Evolutionary conservation across 805 yeast genomes (phyloP), one percentile per base, ranked within the genome.

Genomic region (Vanderwaltozyma yarrowii): DNA sequence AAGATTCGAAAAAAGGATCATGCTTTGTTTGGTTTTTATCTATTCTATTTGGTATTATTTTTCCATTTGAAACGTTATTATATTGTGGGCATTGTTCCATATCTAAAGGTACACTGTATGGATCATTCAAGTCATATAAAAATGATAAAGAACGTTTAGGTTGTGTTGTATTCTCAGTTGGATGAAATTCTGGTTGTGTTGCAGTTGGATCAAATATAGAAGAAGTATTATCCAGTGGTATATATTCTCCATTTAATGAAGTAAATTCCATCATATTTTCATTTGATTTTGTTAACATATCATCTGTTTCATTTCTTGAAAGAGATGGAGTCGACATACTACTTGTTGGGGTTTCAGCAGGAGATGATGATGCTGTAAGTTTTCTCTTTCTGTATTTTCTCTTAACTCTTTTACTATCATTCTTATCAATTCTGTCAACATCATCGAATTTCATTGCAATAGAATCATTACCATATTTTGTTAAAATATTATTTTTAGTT

Each of bases 391-490:
- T 13, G 13, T 31, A 31, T 20, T 31, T 31, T 31, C 20, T 31
- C n/a, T 31, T 20, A 7, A 18, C 14, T 30, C 21, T 16, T 30
- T 30, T 30, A 18, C 4, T 17, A 18, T 18, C 21, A 18, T 18
- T 18, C 21, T 30, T 17, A 16, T 30, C 12, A 4, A 17, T 17
- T 10, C 5, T 17, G n/a, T 31, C 26, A 4, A 13, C 6, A 20
- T 31, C 33, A 13, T 49, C 54, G 4, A 59, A 51, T 30, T 49
- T 52, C 45, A 58, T 44, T 34, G 56, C 45, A 9, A 58, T 45
- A 35, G 50, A 49, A 42, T 58, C 46, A 27, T 56, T 52, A 26
- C 51, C 55, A 35, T 37, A 49, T 32, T 49, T 56, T 17, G 52
- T 46, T 26, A 53, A 35, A 2, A 54, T 42, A 29, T 48, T 48